Evolutionary conservation across 495 filamentous ascomycete species (phyloP).

Genomic region (Entonaema liquescens): DNA sequence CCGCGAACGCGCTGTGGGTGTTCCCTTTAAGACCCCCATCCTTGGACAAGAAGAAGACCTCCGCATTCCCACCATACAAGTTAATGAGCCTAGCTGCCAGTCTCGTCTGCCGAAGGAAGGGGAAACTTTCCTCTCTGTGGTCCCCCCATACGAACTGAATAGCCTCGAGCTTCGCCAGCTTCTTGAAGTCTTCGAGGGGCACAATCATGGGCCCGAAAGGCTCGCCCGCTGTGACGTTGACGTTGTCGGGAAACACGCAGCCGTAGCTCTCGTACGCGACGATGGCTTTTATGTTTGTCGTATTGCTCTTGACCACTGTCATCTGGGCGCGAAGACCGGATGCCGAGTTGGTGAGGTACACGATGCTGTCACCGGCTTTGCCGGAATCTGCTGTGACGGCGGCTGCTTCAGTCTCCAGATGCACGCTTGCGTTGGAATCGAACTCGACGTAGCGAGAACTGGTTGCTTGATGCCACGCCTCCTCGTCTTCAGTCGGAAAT

Average conservation of each 20-base stretch:
- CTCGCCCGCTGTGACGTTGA: slow-evolving; percentile 45
- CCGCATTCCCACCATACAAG: slow-evolving; percentile 56
- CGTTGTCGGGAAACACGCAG: slow-evolving; percentile 55
- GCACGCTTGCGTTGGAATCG: slow-evolving; percentile 51
- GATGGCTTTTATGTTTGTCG: slow-evolving; percentile 58
- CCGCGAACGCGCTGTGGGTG: slow-evolving; percentile 57
- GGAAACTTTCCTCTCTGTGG: slow-evolving; percentile 49
- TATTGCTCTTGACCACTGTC: slow-evolving; percentile 51
- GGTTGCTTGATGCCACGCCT: slow-evolving; percentile 56
- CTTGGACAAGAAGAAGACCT: slow-evolving; percentile 52
- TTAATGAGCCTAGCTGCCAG: slow-evolving; percentile 53
- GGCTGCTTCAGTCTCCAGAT: slow-evolving; percentile 52
- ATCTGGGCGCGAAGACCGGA: slow-evolving; percentile 55
- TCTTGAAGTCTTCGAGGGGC: slow-evolving; percentile 57
- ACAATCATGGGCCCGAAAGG: slow-evolving; percentile 50
- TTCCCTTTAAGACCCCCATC: slow-evolving; percentile 53
- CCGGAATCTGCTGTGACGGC: slow-evolving; percentile 57
- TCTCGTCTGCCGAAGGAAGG: slow-evolving; percentile 45
- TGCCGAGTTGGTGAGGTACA: slow-evolving; percentile 58
- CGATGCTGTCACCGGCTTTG: slow-evolving; percentile 52
- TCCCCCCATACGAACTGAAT: slow-evolving; percentile 62
- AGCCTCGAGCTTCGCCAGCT: slow-evolving; percentile 50
- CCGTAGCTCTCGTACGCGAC: slow-evolving; percentile 59
- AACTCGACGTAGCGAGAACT: slow-evolving; percentile 56
- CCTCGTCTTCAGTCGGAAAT: slow-evolving; percentile 48